These are phyloP conservation scores for Penicillium steckii DNA, from an alignment of 495 filamentous ascomycete species.

Conservation along the genomic window DNA sequence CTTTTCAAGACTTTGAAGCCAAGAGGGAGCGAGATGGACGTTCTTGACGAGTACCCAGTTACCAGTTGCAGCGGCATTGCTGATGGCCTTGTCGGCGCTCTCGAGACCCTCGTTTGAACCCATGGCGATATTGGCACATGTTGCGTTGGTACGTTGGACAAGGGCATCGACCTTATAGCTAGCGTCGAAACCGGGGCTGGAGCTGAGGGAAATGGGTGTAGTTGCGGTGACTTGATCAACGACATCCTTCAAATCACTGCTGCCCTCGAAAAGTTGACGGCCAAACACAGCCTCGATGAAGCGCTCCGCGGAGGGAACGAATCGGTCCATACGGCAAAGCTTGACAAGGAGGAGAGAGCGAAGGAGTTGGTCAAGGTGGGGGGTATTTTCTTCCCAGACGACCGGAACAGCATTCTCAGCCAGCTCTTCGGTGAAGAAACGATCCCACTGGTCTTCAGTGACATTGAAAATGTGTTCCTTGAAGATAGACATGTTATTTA, in stretches of 20 bases:
- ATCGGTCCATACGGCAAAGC: slow-evolving; percentile 90
- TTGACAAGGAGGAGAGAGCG: slow-evolving; percentile 86
- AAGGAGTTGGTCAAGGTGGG: slow-evolving; percentile 72
- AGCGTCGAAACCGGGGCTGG: slow-evolving; percentile 94
- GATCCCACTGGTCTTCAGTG: slow-evolving; percentile 66
- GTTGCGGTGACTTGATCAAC: slow-evolving; percentile 80
- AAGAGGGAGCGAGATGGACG: slow-evolving; percentile 92
- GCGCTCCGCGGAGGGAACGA: slow-evolving; percentile 85
- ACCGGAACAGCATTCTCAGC: slow-evolving; percentile 84
- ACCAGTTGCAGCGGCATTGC: slow-evolving; percentile 86
- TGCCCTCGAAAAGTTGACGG: slow-evolving; percentile 72
- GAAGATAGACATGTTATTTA: slow-evolving; percentile 68
- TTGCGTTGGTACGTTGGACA: slow-evolving; percentile 75
- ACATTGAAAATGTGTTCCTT: slow-evolving; percentile 67
- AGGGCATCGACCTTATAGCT: slow-evolving; percentile 97
- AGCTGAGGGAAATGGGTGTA: slow-evolving; percentile 86
- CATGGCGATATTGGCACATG: slow-evolving; percentile 97
- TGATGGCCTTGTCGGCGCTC: slow-evolving; percentile 92
- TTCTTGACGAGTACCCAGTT: slow-evolving; percentile 99
- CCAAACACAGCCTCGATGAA: slow-evolving; percentile 92
- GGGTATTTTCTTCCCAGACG: slow-evolving; percentile 66
- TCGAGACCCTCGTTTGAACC: slow-evolving; percentile 91
- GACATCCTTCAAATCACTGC: slow-evolving; percentile 80
- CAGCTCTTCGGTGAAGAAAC: slow-evolving; percentile 79
- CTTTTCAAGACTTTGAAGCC: slow-evolving; percentile 97